Evolutionary conservation across 257 asterid species (phyloP).

Genomic region (Solanum chaucha): DNA sequence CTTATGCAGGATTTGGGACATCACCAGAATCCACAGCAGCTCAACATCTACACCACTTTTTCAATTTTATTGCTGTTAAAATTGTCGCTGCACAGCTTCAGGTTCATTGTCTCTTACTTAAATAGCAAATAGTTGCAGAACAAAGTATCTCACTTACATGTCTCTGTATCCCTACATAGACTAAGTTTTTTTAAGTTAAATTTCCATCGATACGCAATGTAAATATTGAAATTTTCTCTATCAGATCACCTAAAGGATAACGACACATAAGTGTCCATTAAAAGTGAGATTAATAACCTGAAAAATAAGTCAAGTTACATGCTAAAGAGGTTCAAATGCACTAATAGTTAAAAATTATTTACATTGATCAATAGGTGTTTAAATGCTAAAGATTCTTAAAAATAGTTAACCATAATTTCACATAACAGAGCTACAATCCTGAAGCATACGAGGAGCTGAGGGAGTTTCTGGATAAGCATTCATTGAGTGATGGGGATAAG

Average conservation of each 20-base stretch:
- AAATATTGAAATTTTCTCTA: background rate
- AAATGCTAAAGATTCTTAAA: background rate
- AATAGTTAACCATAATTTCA: conserved; percentile 2
- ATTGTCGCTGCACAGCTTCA: conserved; percentile 69
- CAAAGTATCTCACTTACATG: background rate
- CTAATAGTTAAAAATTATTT: no score
- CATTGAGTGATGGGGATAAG: conserved; percentile 66
- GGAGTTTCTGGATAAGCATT: conserved; percentile 50
- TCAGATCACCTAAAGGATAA: background rate
- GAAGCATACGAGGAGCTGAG: conserved; percentile 68
- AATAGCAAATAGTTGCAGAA: background rate
- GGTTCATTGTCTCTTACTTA: conserved; percentile 25
- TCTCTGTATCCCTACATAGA: background rate
- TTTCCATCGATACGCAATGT: background rate
- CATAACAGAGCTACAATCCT: conserved; percentile 67
- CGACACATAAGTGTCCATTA: background rate
- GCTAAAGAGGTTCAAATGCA: background rate
- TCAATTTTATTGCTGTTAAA: conserved; percentile 67
- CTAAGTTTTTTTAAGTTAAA: background rate
- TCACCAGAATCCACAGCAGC: conserved; percentile 87
- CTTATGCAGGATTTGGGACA: conserved; percentile 62
- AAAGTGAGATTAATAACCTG: background rate
- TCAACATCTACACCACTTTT: conserved; percentile 66
- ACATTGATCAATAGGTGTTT: background rate
- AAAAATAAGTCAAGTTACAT: background rate